Evolutionary conservation across 208 protist species (phyloP), one percentile per base, ranked within the genome.

Genomic region (Wallacemonas rigidus): DNA sequence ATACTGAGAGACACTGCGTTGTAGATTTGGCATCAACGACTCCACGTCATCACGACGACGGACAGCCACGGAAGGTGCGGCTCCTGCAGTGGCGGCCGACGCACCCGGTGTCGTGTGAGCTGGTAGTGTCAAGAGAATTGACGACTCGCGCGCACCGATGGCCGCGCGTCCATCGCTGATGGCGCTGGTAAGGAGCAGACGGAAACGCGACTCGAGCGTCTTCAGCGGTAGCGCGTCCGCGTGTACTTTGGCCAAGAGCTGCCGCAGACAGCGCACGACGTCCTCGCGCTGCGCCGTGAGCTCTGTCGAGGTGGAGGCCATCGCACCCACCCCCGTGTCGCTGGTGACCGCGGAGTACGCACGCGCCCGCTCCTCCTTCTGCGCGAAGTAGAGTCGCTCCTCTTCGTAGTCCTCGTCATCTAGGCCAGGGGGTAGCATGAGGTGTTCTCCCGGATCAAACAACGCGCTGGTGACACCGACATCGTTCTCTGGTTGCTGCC

Each of bases 391-490:
- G 17, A 54, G 15, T 2, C 75, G 47, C 71, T 88, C 83, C 51
- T 77, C 74, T 0, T 73, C 74, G 76, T 88, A 88, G 74, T 88
- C 83, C 39, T 88, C 80, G 8, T 85, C 83, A 53, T 82, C 83
- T 2, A 88, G 63, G 7, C 83, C 83, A 15, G 83, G 83, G 1
- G 83, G 83, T 12, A 88, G 48, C 65, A 67, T 81, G 6, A 75
- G 39, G 61, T 72, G 38, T 12, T 62, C 47, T 12, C 36, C 54
- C 2, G 48, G 60, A n/a, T 56, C 39, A 36, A 67, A 69, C 12
- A 56, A 12, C 14, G 40, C 44, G 11, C 8, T 1, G 45, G 58
- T 48, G 12, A 5, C 44, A 48, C 12, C 15, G 26, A 26, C 26
- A 26, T 26, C 26, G 26, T 26, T 26, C 26, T 26, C 26, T 26